phyloP scores from a whole-genome alignment of 345 rosid species.

The Lepidium didymum region DNA sequence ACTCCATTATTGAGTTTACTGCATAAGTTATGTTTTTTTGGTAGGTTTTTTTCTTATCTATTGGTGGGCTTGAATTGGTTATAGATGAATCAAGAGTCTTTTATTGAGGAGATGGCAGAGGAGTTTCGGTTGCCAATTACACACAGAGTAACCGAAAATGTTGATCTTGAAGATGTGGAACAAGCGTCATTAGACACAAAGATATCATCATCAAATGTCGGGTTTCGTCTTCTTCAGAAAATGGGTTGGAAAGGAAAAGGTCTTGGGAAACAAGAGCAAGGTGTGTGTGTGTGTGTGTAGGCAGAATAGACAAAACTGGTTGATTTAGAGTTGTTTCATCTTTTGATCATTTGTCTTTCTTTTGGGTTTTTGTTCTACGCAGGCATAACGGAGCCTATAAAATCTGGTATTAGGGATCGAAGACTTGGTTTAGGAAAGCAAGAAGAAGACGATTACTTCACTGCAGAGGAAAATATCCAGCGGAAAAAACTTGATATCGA shows the following conservation, averaged over 20 bases:
- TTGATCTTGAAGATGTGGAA: constrained; percentile 82
- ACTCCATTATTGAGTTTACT: not conserved
- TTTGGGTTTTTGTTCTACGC: not conserved
- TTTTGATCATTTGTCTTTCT: constrained; percentile 1
- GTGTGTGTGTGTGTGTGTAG: constrained; percentile 31
- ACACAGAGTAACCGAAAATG: constrained; percentile 73
- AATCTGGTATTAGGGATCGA: constrained; percentile 89
- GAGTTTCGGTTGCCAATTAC: constrained; percentile 72
- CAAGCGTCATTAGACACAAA: constrained; percentile 79
- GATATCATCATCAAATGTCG: constrained; percentile 78
- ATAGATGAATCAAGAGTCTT: constrained; percentile 47
- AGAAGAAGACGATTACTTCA: constrained; percentile 95
- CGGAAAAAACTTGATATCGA: constrained; percentile 83
- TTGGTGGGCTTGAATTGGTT: not conserved
- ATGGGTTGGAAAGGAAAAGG: constrained; percentile 99
- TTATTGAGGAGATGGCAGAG: constrained; percentile 58
- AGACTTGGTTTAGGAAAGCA: constrained; percentile 94
- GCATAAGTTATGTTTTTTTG: not conserved
- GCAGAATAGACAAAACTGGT: not conserved
- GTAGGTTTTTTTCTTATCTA: not conserved
- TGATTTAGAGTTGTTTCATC: not conserved
- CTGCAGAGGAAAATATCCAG: constrained; percentile 93
- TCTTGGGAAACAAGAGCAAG: constrained; percentile 93
- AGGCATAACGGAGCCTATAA: constrained; percentile 90
- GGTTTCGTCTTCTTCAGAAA: constrained; percentile 91